Base-by-base conservation (phyloP, 139 green algal species). In the Marvania coccoides region DNA sequence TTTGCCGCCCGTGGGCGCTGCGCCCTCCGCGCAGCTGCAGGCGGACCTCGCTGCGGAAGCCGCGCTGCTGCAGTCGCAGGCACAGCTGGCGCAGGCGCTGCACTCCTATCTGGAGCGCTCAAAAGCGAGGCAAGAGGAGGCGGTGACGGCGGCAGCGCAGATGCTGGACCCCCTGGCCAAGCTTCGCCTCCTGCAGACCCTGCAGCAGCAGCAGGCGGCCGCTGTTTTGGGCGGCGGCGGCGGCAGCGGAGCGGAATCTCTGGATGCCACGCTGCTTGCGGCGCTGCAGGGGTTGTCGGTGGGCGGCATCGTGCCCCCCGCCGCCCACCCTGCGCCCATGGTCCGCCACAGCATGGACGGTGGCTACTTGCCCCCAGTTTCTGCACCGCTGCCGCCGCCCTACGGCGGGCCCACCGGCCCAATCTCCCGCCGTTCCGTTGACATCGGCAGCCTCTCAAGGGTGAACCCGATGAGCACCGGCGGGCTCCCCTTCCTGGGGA, bases 1-100 rank as follows among this genome's bases (percentile, higher is more conserved):
- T n/a, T n/a, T n/a, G n/a, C n/a, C n/a, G n/a, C n/a, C n/a, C n/a
- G n/a, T n/a, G n/a, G n/a, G n/a, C n/a, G 77, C 71, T 85, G 39
- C 42, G 19, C 42, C 42, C 19, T 72, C 80, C 59, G 69, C 78
- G 48, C 76, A 87, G 71, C 62, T 80, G 56, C 75, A 84, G 26
- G 54, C 64, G 13, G 76, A 79, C 42, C 38, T 77, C 24, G 56
- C 70, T 45, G 72, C 75, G 57, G 3, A 62, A 26, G 6, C 1
- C 7, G 28, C 7, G 45, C 30, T n/a, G n/a, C 10, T 15, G 19
- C 38, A 58, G 3, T 35, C 23, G n/a, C 19, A n/a, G 2, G 26
- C 13, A 23, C 14, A 37, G 12, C 2, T 12, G 23, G 58, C 9
- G 8, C 4, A 9, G 29, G n/a, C 28, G 36, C 59, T 66, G 45